Evolutionary conservation across 768 basidiomycete genomes (phyloP).

Genomic region (Collybia sordida): DNA sequence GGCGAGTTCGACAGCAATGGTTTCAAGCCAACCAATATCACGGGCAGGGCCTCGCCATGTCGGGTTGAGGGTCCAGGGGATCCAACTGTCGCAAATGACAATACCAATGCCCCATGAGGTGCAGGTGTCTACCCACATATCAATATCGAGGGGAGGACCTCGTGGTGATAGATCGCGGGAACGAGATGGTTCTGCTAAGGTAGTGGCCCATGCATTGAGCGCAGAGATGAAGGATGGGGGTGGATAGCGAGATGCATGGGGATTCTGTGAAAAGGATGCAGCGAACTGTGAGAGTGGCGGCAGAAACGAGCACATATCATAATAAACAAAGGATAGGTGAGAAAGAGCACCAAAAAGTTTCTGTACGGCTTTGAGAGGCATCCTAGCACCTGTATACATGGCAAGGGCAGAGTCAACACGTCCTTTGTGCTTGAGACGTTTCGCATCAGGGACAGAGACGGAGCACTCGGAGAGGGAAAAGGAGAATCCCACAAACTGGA

Average conservation of each 20-base stretch:
- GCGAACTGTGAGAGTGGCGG: constrained; percentile 23
- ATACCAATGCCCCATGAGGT: constrained; percentile 2
- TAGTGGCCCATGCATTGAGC: constrained; percentile 30
- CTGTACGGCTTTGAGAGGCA: constrained; percentile 9
- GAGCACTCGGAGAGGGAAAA: constrained; percentile 21
- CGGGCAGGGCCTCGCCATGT: constrained; percentile 13
- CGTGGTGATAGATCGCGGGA: constrained; percentile 12
- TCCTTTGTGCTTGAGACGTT: constrained; percentile 21
- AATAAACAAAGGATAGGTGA: constrained; percentile 31
- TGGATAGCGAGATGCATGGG: constrained; percentile 12
- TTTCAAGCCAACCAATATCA: constrained; percentile 26
- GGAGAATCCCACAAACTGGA: constrained; percentile 26
- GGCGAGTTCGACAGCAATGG: constrained; percentile 20
- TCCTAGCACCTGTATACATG: not conserved
- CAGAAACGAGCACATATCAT: constrained; percentile 22
- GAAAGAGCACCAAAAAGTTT: constrained; percentile 28
- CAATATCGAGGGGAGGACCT: constrained; percentile 6
- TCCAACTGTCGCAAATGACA: constrained; percentile 15
- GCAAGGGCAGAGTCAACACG: constrained; percentile 13
- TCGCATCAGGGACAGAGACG: constrained; percentile 24
- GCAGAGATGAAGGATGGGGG: constrained; percentile 21
- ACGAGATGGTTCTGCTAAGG: not conserved
- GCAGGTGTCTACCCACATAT: constrained; percentile 19
- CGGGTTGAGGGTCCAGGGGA: constrained; percentile 10
- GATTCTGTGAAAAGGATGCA: constrained; percentile 17